Evolutionary conservation across 2,329 filamentous ascomycete genomes (phyloP).

Genomic region (Raffaelea albimanens): DNA sequence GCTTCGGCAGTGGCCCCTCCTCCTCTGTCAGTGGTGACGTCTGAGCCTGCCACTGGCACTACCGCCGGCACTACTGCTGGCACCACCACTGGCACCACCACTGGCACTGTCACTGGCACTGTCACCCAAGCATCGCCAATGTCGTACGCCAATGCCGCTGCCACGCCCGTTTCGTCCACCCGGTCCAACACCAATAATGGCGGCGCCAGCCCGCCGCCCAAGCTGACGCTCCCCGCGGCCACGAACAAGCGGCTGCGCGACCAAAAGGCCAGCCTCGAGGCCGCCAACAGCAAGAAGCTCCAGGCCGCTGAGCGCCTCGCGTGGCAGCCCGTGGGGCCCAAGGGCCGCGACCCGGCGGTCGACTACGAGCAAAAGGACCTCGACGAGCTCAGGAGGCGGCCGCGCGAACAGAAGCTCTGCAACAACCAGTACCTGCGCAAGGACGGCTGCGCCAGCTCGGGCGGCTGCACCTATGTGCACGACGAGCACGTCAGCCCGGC

Average conservation of each 20-base stretch:
- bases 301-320: no score
- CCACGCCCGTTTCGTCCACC: not conserved
- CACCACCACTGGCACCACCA: no score
- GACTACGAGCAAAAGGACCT: slow-evolving; percentile 33
- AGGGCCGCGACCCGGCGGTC: slow-evolving; percentile 46
- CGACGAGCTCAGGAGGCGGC: slow-evolving; percentile 47
- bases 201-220: slow-evolving; percentile 8
- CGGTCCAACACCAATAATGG: not conserved
- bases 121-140: no score
- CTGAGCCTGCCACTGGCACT: not conserved
- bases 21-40: not conserved
- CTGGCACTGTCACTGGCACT: no score
- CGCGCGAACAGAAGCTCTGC: slow-evolving; percentile 47
- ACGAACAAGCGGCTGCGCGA: slow-evolving; percentile 14
- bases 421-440: slow-evolving; percentile 53
- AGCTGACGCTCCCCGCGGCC: slow-evolving; percentile 29
- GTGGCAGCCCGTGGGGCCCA: no score
- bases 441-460: slow-evolving; percentile 20
- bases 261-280: slow-evolving; percentile 14
- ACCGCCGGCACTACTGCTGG: not conserved
- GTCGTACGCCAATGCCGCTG: not conserved
- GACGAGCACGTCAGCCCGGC: slow-evolving; percentile 42
- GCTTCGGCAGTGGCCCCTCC: not conserved
- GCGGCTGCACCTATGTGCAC: slow-evolving; percentile 46
- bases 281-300: slow-evolving; percentile 19